Percentiles rank a stretch among this genome's conserved stretches.
phyloP scores from a whole-genome alignment of 768 basidiomycete species.

The Podaxis mareebaensis region DNA sequence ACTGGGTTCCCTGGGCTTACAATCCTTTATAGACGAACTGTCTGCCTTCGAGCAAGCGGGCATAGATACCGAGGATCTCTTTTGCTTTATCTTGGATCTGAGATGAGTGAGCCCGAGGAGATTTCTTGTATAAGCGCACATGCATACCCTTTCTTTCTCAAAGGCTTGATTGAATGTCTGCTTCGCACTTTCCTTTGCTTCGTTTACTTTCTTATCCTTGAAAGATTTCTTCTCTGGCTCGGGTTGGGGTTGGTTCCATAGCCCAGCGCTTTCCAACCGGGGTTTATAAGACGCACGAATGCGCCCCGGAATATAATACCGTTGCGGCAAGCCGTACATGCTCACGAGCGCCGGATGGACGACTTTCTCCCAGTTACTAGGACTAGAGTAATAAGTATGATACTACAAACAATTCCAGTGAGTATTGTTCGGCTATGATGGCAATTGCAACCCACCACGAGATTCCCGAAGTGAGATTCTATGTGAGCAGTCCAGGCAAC shows the following conservation, averaged over 20 bases:
- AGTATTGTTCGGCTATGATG: neutral
- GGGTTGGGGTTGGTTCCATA: constrained; percentile 48
- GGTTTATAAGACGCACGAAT: constrained; percentile 57
- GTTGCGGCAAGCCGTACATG: constrained; percentile 64
- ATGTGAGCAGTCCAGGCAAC: constrained; percentile 68
- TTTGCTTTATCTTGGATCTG: constrained; percentile 65
- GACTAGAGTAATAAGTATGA: constrained; percentile 60
- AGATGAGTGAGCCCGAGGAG: neutral
- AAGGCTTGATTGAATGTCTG: constrained; percentile 54
- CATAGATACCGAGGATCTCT: constrained; percentile 56
- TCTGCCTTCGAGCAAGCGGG: constrained; percentile 50
- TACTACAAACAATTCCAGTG: constrained; percentile 41
- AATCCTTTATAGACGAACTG: constrained; percentile 52
- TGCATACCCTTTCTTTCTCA: constrained; percentile 60
- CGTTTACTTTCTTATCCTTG: constrained; percentile 28
- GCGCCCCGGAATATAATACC: constrained; percentile 70
- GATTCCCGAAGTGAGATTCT: constrained; percentile 64
- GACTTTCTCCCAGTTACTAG: constrained; percentile 61
- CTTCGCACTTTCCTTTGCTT: constrained; percentile 33
- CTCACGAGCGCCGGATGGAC: constrained; percentile 56
- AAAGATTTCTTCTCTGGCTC: constrained; percentile 48
- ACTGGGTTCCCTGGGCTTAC: constrained; percentile 30
- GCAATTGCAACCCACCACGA: constrained; percentile 54
- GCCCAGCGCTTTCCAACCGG: constrained; percentile 60
- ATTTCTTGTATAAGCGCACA: neutral